Evolutionary conservation across 2,329 filamentous ascomycete genomes (phyloP), one percentile per base, ranked within the genome.

Genomic region (Trichoderma sp.): DNA sequence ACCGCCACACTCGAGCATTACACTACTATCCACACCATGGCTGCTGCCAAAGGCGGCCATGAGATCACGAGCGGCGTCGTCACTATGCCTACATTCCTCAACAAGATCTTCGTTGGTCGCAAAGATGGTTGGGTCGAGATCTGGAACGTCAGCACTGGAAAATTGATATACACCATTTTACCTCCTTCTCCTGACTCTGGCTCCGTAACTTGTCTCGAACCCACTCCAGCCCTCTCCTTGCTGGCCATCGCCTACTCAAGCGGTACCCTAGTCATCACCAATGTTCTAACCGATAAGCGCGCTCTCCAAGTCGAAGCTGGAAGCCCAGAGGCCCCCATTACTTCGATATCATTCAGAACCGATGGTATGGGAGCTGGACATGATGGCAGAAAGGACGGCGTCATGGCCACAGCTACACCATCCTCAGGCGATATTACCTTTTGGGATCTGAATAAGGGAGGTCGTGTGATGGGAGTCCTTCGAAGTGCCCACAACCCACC

Each of bases 71-170:
- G 93, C 28, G 90, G 91, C 64, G 87, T 97, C 76, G 92, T 90
- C 79, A 97, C 89, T 77, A 94, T 98, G 91, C 95, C 95, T 1
- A 98, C 96, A 0, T 97, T 94, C 81, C 83, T 99, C 73, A 99
- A 99, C 86, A 99, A 99, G 82, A 89, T 99, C 58, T 94, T 98
- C 75, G 92, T 94, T 3, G 97, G 94, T 11, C 91, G 94, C 77
- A 89, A 88, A 74, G 94, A 99, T 80, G 96, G 96, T 7, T 92
- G 91, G 81, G 91, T 98, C 9, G 96, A 99, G 79, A 97, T 99
- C 65, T 99, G 96, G 95, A 99, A 99, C 79, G 85, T 99, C 73
- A 97, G 92, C 79, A 97, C 93, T 4, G 95, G 89, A 62, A 97
- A 97, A 81, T 86, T 98, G 69, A 89, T 99, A 32, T 97, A 98